These are phyloP conservation scores for Candida fluviatilis DNA, from an alignment of 805 yeast genomes.

Conservation along the genomic window DNA sequence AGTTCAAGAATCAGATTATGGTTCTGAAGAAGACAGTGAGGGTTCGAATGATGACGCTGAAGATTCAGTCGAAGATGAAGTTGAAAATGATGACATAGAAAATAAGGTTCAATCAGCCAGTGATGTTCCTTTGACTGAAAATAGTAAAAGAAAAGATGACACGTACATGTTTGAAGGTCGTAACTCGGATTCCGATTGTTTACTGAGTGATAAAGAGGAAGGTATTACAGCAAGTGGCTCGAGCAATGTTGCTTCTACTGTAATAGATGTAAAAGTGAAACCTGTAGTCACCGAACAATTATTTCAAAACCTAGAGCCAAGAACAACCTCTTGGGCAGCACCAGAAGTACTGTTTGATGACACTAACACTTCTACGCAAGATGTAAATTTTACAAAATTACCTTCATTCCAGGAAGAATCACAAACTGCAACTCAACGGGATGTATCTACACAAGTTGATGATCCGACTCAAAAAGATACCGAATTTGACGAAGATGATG, in stretches of 20 bases:
- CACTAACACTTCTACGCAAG: background rate
- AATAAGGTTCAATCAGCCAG: slow-evolving; percentile 5
- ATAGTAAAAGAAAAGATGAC: slow-evolving; percentile 22
- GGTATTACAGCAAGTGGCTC: slow-evolving; percentile 4
- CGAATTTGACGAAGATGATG: slow-evolving; percentile 14
- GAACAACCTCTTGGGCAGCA: slow-evolving; percentile 5
- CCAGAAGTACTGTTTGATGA: slow-evolving; percentile 1
- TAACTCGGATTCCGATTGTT: slow-evolving; percentile 2
- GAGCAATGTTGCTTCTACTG: background rate
- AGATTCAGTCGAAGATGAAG: slow-evolving; percentile 14
- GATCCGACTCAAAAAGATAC: slow-evolving; percentile 1
- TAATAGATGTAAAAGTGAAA: slow-evolving; percentile 3
- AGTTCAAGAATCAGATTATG: slow-evolving; percentile 20
- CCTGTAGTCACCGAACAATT: slow-evolving; percentile 9
- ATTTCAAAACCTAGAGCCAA: slow-evolving; percentile 28
- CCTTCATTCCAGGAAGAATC: slow-evolving; percentile 3
- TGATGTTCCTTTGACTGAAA: slow-evolving; percentile 7
- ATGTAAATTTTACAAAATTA: background rate
- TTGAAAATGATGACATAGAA: slow-evolving; percentile 6
- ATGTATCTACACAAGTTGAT: slow-evolving; percentile 6
- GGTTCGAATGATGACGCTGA: slow-evolving; percentile 21
- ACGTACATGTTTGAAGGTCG: slow-evolving; percentile 25
- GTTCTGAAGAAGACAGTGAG: slow-evolving; percentile 9
- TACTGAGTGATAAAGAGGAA: slow-evolving; percentile 3
- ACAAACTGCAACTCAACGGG: slow-evolving; percentile 1